Conservation (phyloP, 805 yeast species). For the Candida maris region DNA sequence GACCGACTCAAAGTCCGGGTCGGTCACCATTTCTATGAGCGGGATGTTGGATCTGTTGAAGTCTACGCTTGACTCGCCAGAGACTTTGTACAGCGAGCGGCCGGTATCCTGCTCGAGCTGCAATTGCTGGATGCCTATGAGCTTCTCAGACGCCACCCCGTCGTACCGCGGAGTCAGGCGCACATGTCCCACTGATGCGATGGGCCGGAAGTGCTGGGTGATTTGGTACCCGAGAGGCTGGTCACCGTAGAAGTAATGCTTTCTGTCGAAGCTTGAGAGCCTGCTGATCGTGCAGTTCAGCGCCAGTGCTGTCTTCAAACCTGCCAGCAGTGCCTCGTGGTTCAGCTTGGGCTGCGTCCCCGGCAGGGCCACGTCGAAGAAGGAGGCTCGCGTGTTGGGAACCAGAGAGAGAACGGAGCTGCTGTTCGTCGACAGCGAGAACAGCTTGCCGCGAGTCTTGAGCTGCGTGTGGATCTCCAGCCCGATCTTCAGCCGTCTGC, state of each 20-base stretch:
- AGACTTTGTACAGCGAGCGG: slow-evolving; percentile 55
- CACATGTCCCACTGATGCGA: slow-evolving; percentile 66
- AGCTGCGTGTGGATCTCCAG: slow-evolving; percentile 92
- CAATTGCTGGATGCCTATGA: slow-evolving; percentile 67
- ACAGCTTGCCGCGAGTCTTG: slow-evolving; percentile 68
- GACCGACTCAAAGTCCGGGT: slow-evolving; percentile 72
- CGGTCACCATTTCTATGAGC: slow-evolving; percentile 84
- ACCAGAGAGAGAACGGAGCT: slow-evolving; percentile 37
- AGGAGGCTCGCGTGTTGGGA: slow-evolving; percentile 73
- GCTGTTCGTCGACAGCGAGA: slow-evolving; percentile 55
- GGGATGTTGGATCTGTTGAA: slow-evolving; percentile 84
- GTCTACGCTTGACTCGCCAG: slow-evolving; percentile 53
- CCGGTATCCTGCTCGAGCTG: slow-evolving; percentile 97
- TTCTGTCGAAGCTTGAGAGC: slow-evolving; percentile 76
- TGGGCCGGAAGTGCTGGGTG: slow-evolving; percentile 82
- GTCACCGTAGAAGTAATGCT: slow-evolving; percentile 94
- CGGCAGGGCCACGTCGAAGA: slow-evolving; percentile 82
- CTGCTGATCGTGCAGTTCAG: slow-evolving; percentile 55
- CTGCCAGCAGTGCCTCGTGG: slow-evolving; percentile 65
- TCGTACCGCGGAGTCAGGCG: slow-evolving; percentile 50
- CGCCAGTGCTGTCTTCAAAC: slow-evolving; percentile 70
- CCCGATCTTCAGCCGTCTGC: slow-evolving; percentile 64
- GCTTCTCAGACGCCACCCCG: slow-evolving; percentile 40
- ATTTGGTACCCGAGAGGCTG: slow-evolving; percentile 96
- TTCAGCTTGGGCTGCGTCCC: slow-evolving; percentile 88